phyloP scores from a whole-genome alignment of 208 protist species.

The Crithidia fasciculata region DNA sequence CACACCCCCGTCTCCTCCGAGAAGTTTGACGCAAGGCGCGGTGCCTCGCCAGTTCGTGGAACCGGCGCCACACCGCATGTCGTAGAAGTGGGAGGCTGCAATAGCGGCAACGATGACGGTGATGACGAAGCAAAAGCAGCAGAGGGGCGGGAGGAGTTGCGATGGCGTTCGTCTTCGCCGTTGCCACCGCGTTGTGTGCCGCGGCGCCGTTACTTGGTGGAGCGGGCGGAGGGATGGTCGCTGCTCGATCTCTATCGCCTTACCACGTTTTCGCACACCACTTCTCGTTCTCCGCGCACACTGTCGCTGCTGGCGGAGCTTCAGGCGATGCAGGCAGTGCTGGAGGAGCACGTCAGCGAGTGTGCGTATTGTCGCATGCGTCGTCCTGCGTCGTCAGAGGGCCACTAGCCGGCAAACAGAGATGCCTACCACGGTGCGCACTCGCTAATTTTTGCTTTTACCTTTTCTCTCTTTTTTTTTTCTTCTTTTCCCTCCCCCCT shows the following conservation, averaged over 20 bases:
- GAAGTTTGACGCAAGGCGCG: neutral
- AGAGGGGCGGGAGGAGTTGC: neutral
- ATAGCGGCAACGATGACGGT: neutral
- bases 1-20: neutral
- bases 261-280: neutral
- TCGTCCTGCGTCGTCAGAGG: neutral
- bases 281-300: neutral
- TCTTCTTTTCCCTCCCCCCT: neutral
- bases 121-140: neutral
- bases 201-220: constrained; percentile 28
- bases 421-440: constrained; percentile 7
- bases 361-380: constrained; percentile 18
- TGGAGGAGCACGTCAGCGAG: constrained; percentile 16
- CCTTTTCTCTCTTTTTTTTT: constrained; percentile 1
- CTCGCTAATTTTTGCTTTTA: neutral
- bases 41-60: no score
- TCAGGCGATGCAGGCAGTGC: neutral
- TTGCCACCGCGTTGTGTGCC: neutral
- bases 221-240: constrained; percentile 31
- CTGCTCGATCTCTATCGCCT: constrained; percentile 27
- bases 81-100: no score
- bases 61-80: no score
- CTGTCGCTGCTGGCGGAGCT: constrained; percentile 25
- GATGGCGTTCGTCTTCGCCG: neutral
- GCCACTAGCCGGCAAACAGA: neutral